Conservation (phyloP, 495 filamentous ascomycete genomes). For the Annulohypoxylon moriforme region DNA sequence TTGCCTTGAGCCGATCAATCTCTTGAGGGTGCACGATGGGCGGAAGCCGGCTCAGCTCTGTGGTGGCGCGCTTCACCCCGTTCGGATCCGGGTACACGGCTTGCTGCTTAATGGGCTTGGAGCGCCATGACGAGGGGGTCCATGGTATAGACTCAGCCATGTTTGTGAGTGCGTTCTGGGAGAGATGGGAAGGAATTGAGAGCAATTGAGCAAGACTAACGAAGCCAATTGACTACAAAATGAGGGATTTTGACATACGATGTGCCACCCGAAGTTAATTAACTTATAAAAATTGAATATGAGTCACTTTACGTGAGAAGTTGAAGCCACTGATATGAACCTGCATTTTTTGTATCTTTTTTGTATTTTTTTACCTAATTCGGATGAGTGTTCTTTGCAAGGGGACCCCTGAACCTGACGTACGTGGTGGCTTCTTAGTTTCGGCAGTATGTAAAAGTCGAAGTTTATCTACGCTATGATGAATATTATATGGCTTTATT, state of each 20-base stretch:
- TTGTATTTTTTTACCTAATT: constrained; percentile 22
- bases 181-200: neutral
- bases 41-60: constrained; percentile 80
- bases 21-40: constrained; percentile 90
- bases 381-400: constrained; percentile 7
- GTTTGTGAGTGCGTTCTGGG: neutral
- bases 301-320: neutral
- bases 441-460: neutral
- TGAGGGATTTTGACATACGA: neutral
- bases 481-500: neutral
- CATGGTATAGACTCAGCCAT: constrained; percentile 48
- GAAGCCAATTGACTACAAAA: neutral
- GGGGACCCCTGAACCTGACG: constrained; percentile 1
- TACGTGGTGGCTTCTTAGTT: neutral
- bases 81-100: constrained; percentile 79
- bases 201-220: neutral
- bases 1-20: constrained; percentile 81
- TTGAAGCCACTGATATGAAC: neutral
- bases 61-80: constrained; percentile 70
- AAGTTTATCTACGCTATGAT: neutral
- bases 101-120: constrained; percentile 91
- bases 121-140: constrained; percentile 80
- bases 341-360: no score
- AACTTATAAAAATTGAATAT: neutral
- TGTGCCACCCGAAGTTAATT: neutral